These are phyloP conservation scores for Penicillium sp. DNA, from an alignment of 2,329 filamentous ascomycete genomes.

Conservation along the genomic window DNA sequence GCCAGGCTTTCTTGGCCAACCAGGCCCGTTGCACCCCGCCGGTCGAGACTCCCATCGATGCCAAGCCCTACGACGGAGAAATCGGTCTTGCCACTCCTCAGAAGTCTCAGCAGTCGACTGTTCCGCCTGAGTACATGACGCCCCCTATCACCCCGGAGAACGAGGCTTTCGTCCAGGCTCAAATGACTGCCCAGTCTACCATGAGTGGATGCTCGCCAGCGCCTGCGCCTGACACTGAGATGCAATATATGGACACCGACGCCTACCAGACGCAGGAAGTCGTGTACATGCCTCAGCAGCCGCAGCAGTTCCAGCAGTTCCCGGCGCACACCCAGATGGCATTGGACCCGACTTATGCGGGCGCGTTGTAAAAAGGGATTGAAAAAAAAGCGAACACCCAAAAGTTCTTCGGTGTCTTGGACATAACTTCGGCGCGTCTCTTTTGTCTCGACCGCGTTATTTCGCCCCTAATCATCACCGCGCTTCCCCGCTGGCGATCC, in stretches of 20 bases:
- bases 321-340: conserved; percentile 28
- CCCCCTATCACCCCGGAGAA: conserved; percentile 46
- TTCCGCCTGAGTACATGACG: conserved; percentile 44
- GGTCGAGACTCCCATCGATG: conserved; percentile 33
- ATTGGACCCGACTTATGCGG: conserved; percentile 31
- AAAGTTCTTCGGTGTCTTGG: conserved; percentile 19
- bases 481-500: conserved; percentile 9
- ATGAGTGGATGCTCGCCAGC: conserved; percentile 34
- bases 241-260: conserved; percentile 35
- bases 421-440: conserved; percentile 18
- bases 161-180: conserved; percentile 35
- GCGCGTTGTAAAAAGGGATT: conserved; percentile 16
- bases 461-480: conserved; percentile 14
- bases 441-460: conserved; percentile 9
- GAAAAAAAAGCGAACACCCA: conserved; percentile 12
- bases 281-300: conserved; percentile 31
- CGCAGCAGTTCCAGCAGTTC: conserved; percentile 22
- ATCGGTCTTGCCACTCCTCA: conserved; percentile 42
- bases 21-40: conserved; percentile 41
- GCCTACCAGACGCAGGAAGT: conserved; percentile 33
- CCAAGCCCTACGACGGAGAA: conserved; percentile 39
- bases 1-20: conserved; percentile 53
- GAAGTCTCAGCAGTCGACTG: conserved; percentile 34
- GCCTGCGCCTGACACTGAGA: conserved; percentile 33
- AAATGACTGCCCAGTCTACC: conserved; percentile 27